Conservation (phyloP, 345 rosid species). For the Excoecaria cochinchinensis region DNA sequence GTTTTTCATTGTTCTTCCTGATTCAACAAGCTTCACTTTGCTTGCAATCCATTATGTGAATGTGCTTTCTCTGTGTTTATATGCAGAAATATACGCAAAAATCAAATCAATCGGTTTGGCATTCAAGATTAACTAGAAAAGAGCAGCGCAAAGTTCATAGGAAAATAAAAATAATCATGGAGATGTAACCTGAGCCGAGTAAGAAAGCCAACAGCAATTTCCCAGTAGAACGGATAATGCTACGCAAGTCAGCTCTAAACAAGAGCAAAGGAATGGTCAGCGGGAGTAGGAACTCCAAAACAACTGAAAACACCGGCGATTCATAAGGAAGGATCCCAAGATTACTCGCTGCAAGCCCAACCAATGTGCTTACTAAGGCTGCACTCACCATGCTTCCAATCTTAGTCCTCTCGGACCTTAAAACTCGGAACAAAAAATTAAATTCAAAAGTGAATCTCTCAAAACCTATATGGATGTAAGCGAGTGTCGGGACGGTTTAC, state of each 20-base stretch:
- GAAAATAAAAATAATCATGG: not conserved
- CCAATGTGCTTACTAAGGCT: slow-evolving; percentile 72
- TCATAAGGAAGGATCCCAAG: slow-evolving; percentile 60
- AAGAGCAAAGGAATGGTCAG: slow-evolving; percentile 63
- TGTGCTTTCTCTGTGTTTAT: not conserved
- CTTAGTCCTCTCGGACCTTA: slow-evolving; percentile 81
- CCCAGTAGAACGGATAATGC: slow-evolving; percentile 61
- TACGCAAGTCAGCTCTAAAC: slow-evolving; percentile 79
- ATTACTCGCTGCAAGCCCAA: slow-evolving; percentile 79
- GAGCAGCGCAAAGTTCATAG: not conserved
- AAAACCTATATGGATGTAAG: not conserved
- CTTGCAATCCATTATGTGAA: not conserved
- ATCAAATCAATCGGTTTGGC: not conserved
- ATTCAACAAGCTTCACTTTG: not conserved
- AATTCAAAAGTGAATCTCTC: not conserved
- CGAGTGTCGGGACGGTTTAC: slow-evolving; percentile 26
- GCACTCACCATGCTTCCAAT: slow-evolving; percentile 76
- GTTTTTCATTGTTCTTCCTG: too few species aligned
- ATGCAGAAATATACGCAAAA: too few species aligned
- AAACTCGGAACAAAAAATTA: not conserved
- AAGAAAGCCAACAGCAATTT: slow-evolving; percentile 68
- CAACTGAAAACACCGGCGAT: slow-evolving; percentile 58
- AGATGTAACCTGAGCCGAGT: slow-evolving; percentile 58
- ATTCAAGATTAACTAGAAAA: not conserved
- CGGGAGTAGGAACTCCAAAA: slow-evolving; percentile 68